Conservation (phyloP, 2,329 filamentous ascomycete genomes). For the Ophiocordyceps robertsii region DNA sequence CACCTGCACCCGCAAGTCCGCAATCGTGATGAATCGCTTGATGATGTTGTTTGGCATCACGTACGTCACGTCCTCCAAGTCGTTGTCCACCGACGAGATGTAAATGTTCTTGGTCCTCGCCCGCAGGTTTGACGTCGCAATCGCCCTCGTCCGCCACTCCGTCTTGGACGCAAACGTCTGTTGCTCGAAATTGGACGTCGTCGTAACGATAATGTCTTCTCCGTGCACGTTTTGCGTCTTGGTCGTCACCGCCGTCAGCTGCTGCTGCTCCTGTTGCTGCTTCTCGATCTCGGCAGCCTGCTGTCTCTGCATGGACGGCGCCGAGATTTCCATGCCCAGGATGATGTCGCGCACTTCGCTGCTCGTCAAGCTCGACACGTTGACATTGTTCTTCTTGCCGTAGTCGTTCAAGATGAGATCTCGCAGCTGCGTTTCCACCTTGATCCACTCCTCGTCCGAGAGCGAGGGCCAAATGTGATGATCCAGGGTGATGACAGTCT, state of each 20-base stretch:
- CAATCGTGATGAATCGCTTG: conserved; percentile 95
- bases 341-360: conserved; percentile 98
- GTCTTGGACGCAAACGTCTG: conserved; percentile 98
- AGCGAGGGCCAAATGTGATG: conserved; percentile 98
- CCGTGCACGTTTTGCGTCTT: conserved; percentile 96
- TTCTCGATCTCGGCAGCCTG: conserved; percentile 98
- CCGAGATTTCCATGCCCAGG: conserved; percentile 97
- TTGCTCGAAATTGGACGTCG: conserved; percentile 95
- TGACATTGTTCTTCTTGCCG: conserved; percentile 99
- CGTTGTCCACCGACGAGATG: conserved; percentile 88
- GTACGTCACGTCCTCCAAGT: conserved; percentile 84
- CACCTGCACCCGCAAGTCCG: conserved; percentile 91
- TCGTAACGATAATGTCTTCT: conserved; percentile 96
- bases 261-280: conserved; percentile 92
- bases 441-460: conserved; percentile 96
- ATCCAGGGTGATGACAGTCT: conserved; percentile 95
- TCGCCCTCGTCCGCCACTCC: conserved; percentile 93
- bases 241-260: conserved; percentile 92
- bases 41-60: conserved; percentile 99
- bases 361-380: conserved; percentile 88
- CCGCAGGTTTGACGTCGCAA: conserved; percentile 88
- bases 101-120: conserved; percentile 97
- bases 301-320: conserved; percentile 93
- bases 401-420: conserved; percentile 97
- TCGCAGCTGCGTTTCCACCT: conserved; percentile 92